Evolutionary conservation across 768 basidiomycete genomes (phyloP).

Genomic region (Psilocybe tampanensis): DNA sequence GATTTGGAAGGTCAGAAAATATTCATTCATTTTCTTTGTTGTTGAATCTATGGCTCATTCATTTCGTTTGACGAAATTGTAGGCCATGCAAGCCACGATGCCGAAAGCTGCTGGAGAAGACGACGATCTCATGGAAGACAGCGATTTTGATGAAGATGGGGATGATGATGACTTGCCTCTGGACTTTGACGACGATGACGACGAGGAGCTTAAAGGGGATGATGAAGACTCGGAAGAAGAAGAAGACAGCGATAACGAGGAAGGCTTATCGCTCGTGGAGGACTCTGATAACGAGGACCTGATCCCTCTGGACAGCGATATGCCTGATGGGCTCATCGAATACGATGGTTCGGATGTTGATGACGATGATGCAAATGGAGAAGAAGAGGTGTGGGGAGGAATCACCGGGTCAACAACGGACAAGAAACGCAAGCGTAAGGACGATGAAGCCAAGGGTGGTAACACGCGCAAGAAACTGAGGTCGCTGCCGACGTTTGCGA

Average conservation of each 20-base stretch:
- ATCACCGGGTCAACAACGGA: conserved; percentile 32
- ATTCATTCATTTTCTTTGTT: not conserved
- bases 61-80: not conserved
- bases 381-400: conserved; percentile 60
- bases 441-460: conserved; percentile 30
- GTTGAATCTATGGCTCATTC: conserved; percentile 2
- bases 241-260: conserved; percentile 41
- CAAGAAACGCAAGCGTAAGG: conserved; percentile 50
- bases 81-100: conserved; percentile 93
- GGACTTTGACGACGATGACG: conserved; percentile 30
- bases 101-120: conserved; percentile 58
- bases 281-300: conserved; percentile 75
- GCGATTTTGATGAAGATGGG: conserved; percentile 35
- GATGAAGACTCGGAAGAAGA: conserved; percentile 27
- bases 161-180: conserved; percentile 32
- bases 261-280: conserved; percentile 58
- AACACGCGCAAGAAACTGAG: conserved; percentile 69
- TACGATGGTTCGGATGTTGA: conserved; percentile 58
- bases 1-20: conserved; percentile 78
- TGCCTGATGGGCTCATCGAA: conserved; percentile 59
- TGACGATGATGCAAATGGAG: conserved; percentile 43
- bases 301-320: conserved; percentile 55
- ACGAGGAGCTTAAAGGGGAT: conserved; percentile 27
- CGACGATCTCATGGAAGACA: conserved; percentile 39
- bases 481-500: conserved; percentile 79